Evolutionary conservation across 139 green algal genomes (phyloP).

Genomic region (Chlorella vulgaris): DNA sequence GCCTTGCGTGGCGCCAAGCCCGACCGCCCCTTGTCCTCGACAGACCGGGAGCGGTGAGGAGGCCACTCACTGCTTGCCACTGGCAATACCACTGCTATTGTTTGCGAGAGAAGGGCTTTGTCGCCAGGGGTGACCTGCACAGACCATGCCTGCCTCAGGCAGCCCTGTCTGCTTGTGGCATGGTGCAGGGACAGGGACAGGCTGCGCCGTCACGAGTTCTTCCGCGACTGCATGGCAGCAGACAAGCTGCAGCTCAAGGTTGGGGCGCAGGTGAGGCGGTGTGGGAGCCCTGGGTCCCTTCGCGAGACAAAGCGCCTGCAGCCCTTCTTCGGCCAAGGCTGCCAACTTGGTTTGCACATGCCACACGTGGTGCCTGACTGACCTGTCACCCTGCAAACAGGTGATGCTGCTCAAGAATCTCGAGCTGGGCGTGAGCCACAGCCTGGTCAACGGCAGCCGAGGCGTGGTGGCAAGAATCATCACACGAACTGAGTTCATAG

Average conservation of each 20-base stretch:
- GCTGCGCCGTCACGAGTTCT: slow-evolving; percentile 52
- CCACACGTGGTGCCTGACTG: too few relatives aligned
- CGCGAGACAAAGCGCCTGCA: slow-evolving; percentile 53
- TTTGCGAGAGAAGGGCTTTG: too few relatives aligned
- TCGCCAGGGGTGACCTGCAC: too few relatives aligned
- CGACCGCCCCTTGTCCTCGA: too few relatives aligned
- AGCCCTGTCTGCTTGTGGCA: not conserved
- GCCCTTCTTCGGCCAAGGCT: not conserved
- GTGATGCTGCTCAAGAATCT: slow-evolving; percentile 27
- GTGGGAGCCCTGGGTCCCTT: too few relatives aligned
- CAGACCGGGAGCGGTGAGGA: not conserved
- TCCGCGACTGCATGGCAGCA: slow-evolving; percentile 60
- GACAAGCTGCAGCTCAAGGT: slow-evolving; percentile 52
- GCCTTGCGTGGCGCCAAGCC: not conserved
- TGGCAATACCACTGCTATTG: too few relatives aligned
- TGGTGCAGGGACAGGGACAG: not conserved
- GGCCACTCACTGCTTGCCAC: too few relatives aligned
- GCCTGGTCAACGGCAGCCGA: slow-evolving; percentile 71
- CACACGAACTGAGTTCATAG: not conserved
- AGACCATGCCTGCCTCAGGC: too few relatives aligned
- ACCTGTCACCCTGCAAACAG: not conserved
- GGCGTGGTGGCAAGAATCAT: slow-evolving; percentile 61
- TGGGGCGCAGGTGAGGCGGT: slow-evolving; percentile 72
- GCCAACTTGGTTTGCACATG: too few relatives aligned
- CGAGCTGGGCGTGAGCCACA: not conserved